phyloP scores from a whole-genome alignment of 306 rosid species.

The Senna tora region DNA sequence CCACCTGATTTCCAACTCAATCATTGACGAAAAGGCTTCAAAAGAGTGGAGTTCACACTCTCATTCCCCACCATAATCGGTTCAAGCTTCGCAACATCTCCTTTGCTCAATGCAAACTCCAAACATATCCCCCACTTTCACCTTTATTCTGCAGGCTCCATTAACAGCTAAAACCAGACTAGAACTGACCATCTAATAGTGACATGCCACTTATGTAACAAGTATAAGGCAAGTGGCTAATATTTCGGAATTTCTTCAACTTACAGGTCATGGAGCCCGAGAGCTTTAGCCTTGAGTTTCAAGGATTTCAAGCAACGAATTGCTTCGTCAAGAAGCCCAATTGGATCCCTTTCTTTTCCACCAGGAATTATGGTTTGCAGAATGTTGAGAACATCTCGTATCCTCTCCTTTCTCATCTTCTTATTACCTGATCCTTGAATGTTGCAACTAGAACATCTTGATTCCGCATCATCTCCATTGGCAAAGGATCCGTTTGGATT shows the following conservation, averaged over 20 bases:
- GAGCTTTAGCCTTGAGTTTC: conserved; percentile 64
- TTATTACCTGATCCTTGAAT: conserved; percentile 49
- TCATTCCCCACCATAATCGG: conserved; percentile 26
- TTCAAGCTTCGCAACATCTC: conserved; percentile 12
- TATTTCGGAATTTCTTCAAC: conserved; percentile 6
- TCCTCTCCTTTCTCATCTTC: conserved; percentile 71
- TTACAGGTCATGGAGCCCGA: conserved; percentile 61
- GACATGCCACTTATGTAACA: conserved; percentile 22
- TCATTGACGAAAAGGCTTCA: conserved; percentile 37
- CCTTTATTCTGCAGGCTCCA: conserved; percentile 47
- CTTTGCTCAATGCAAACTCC: conserved; percentile 3
- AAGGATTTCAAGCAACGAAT: conserved; percentile 73
- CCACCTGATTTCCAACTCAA: conserved; percentile 42
- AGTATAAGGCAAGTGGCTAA: conserved; percentile 8
- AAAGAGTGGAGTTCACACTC: conserved; percentile 11
- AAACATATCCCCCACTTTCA: conserved; percentile 7
- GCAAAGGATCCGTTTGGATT: conserved; percentile 47
- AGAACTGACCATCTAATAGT: conserved; percentile 24
- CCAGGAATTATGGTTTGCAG: conserved; percentile 82
- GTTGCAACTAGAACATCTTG: conserved; percentile 63
- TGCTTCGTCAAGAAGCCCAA: conserved; percentile 83
- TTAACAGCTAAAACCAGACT: conserved; percentile 26
- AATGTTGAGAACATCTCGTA: conserved; percentile 67
- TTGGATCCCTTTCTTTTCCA: conserved; percentile 67
- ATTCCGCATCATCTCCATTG: conserved; percentile 62